These are phyloP conservation scores for Colletotrichum sidae DNA, from an alignment of 2,329 filamentous ascomycete genomes.

Conservation along the genomic window DNA sequence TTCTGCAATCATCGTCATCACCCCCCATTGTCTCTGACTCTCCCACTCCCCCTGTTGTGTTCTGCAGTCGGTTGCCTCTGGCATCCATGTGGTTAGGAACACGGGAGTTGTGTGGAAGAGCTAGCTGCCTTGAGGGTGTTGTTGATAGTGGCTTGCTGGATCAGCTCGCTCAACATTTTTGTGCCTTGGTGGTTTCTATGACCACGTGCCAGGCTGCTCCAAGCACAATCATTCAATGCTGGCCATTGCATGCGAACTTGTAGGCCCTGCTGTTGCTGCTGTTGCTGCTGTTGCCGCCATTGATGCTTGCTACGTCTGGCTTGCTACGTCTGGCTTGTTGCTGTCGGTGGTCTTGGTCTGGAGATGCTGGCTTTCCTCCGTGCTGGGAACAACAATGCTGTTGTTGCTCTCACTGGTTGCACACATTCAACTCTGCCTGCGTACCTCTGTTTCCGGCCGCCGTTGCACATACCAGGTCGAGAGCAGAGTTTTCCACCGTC, in stretches of 20 bases:
- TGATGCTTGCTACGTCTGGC: constrained; percentile 4
- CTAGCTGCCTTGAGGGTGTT: constrained; percentile 12
- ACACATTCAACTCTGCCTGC: no score
- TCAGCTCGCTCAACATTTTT: constrained; percentile 4
- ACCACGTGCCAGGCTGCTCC: background rate
- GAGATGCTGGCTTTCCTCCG: background rate
- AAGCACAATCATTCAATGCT: no score
- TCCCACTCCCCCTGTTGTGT: no score
- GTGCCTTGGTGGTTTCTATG: constrained; percentile 13
- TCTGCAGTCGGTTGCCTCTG: constrained; percentile 26
- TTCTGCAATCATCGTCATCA: constrained; percentile 33
- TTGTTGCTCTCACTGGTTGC: no score
- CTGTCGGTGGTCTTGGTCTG: constrained; percentile 9
- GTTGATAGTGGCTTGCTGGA: constrained; percentile 20
- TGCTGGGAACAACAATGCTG: no score
- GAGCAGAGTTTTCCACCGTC: constrained; percentile 23
- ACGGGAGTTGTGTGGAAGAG: background rate
- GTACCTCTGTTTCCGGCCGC: background rate
- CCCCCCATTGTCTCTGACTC: constrained; percentile 5
- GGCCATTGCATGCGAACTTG: no score
- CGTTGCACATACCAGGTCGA: constrained; percentile 24
- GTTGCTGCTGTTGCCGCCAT: background rate
- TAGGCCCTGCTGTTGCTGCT: constrained; percentile 6
- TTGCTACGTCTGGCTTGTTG: constrained; percentile 21
- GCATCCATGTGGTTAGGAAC: background rate